Base-by-base conservation (phyloP, 176 grass and related monocot species). In the Rhynchospora pubera region DNA sequence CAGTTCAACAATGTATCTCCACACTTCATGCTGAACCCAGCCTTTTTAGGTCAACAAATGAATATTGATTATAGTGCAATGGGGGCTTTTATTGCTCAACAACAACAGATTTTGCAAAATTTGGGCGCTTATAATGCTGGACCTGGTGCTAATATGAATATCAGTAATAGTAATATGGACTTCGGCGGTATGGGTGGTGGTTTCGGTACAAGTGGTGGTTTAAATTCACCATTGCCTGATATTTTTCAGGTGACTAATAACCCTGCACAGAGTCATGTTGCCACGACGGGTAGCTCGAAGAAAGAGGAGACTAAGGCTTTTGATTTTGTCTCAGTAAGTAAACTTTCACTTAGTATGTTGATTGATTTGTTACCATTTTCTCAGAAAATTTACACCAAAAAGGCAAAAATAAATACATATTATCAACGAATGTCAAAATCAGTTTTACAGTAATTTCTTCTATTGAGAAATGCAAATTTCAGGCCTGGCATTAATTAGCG, bases 251-350 rank as follows among this genome's bases (percentile, higher is more conserved):
- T 83, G 59, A 96, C 72, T 79, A 96, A 91, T 83, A 82, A 46
- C 43, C 85, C 91, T 84, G 89, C 87, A 44, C 93, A 85, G 82
- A 94, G 72, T 79, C 89, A 93, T 86, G 84, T 87, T 87, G 26
- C 92, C 8, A 87, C 87, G 69, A 62, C 80, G 72, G 90, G 79
- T 61, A 96, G 63, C 71, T 72, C 89, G 6, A 99, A 91, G 79
- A 97, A 97, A 88, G 89, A 96, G 48, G 97, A 96, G 34, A 99
- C 87, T 19, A 99, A 87, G 91, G 97, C 97, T 90, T 99, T 99
- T 84, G 97, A 99, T 91, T 99, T 99, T 86, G 89, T 99, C 70
- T 91, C 91, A 86, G 97, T 99, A 99, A 78, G 87, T 58, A 16
- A 11, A 50, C 65, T 24, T 53, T 77, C 16, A 57, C 18, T 42